Conservation (phyloP, 1,284 basidiomycete species). For the Meripilus lineatus region DNA sequence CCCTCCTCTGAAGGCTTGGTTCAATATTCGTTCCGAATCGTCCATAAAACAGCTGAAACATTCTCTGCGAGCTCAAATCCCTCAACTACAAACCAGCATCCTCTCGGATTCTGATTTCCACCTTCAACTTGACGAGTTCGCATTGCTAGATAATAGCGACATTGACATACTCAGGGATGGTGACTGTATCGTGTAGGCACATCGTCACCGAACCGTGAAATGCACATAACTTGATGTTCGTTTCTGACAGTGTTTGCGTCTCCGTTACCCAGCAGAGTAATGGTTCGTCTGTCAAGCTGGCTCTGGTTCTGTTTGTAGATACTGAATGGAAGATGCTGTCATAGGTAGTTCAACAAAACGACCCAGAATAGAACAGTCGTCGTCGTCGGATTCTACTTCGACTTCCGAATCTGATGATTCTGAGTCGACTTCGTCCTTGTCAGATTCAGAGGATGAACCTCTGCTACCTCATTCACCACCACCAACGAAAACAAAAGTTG, state of each 20-base stretch:
- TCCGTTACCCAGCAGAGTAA: neutral
- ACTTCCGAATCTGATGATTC: slow-evolving; percentile 4
- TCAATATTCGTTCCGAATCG: slow-evolving; percentile 23
- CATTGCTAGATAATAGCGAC: slow-evolving; percentile 34
- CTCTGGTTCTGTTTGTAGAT: neutral
- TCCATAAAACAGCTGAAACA: slow-evolving; percentile 26
- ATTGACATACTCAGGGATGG: slow-evolving; percentile 40
- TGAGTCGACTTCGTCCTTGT: slow-evolving; percentile 19
- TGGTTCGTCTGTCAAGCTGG: neutral
- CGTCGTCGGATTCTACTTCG: neutral
- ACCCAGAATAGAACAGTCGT: neutral
- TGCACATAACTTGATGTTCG: too few relatives aligned
- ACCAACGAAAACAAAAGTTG: neutral
- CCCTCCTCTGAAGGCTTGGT: slow-evolving; percentile 38
- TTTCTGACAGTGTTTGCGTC: neutral
- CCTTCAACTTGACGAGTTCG: slow-evolving; percentile 40
- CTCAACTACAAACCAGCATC: slow-evolving; percentile 15
- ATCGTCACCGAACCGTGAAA: too few relatives aligned
- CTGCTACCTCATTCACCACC: neutral
- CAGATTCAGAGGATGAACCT: slow-evolving; percentile 15
- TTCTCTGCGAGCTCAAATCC: slow-evolving; percentile 23
- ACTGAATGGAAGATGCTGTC: too few relatives aligned
- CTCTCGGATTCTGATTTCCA: slow-evolving; percentile 19
- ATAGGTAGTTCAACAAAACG: neutral
- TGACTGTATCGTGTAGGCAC: slow-evolving; percentile 37